Percentiles rank a stretch among this genome's conserved stretches.
Evolutionary conservation across 352 stramenopile species (phyloP).

Genomic region (Ophiocytium majus): DNA sequence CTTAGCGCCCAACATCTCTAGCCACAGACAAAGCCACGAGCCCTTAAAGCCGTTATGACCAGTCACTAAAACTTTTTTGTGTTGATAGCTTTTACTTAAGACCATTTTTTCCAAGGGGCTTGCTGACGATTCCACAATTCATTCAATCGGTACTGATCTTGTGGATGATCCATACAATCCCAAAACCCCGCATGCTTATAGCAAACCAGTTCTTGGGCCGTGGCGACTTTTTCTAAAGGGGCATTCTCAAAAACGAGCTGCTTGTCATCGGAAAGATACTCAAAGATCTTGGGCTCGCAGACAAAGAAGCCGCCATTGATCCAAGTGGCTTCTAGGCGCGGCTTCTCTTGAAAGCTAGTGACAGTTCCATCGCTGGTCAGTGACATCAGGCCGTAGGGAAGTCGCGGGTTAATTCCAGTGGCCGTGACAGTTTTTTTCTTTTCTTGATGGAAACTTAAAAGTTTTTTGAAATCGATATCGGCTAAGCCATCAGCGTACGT

Average conservation of each 20-base stretch:
- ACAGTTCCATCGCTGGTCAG: not conserved
- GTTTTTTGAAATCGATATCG: not conserved
- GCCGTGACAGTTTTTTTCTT: not conserved
- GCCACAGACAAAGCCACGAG: not conserved
- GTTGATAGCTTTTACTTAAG: not conserved
- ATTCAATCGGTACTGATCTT: not conserved
- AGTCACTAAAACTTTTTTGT: conserved; percentile 12
- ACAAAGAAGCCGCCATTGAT: conserved; percentile 7
- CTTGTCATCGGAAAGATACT: not conserved
- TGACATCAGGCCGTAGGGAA: not conserved
- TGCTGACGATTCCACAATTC: not conserved
- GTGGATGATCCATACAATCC: not conserved
- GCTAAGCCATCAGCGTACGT: conserved; percentile 2
- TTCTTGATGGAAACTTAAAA: not conserved
- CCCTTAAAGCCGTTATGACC: conserved; percentile 9
- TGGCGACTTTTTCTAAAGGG: not conserved
- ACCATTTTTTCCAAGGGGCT: not conserved
- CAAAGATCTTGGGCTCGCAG: not conserved
- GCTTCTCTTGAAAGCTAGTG: not conserved
- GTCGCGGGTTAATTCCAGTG: not conserved
- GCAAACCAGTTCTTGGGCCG: not conserved
- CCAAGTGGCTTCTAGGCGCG: not conserved
- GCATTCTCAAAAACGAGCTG: not conserved
- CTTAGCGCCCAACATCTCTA: not conserved
- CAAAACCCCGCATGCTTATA: not conserved